Percentiles rank a stretch among this genome's conserved stretches.
phyloP scores from a whole-genome alignment of 768 basidiomycete genomes.

The Porphyrellus cyaneotinctus region DNA sequence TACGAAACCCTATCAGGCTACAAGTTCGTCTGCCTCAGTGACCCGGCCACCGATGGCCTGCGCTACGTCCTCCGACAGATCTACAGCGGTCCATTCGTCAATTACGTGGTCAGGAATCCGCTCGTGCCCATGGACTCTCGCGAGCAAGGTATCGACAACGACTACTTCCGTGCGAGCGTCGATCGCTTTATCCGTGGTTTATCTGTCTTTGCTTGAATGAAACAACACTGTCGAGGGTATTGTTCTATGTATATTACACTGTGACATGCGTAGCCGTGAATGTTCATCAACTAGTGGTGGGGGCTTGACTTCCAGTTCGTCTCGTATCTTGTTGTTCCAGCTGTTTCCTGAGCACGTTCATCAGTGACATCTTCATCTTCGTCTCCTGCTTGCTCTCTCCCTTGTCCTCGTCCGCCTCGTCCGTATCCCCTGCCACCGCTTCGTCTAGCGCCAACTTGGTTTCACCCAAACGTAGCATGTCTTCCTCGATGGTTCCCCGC shows the following conservation, averaged over 20 bases:
- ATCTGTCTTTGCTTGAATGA: slow-evolving; percentile 38
- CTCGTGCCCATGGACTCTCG: slow-evolving; percentile 78
- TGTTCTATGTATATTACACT: slow-evolving; percentile 18
- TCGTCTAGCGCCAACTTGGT: slow-evolving; percentile 92
- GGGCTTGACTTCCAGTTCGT: slow-evolving; percentile 4
- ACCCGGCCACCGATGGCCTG: slow-evolving; percentile 78
- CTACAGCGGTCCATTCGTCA: slow-evolving; percentile 90
- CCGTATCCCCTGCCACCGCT: slow-evolving; percentile 78
- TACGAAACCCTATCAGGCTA: slow-evolving; percentile 90
- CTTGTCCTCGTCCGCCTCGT: slow-evolving; percentile 55
- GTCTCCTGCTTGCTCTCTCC: slow-evolving; percentile 64
- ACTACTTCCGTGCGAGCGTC: slow-evolving; percentile 77
- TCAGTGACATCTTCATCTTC: slow-evolving; percentile 81
- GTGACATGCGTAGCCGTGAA: slow-evolving; percentile 5
- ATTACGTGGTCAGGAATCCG: slow-evolving; percentile 92
- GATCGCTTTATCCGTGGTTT: slow-evolving; percentile 71
- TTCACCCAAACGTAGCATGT: slow-evolving; percentile 85
- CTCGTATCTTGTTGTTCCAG: slow-evolving; percentile 54
- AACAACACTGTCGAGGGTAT: slow-evolving; percentile 16
- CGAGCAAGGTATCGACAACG: slow-evolving; percentile 87
- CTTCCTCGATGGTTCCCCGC: slow-evolving; percentile 91
- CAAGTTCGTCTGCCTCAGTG: slow-evolving; percentile 93
- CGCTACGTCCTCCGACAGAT: slow-evolving; percentile 82
- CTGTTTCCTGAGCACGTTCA: slow-evolving; percentile 81
- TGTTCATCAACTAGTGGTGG: slow-evolving; percentile 5